Percentiles rank a stretch among this genome's conserved stretches.
Evolutionary conservation across 2,329 filamentous ascomycete species (phyloP).

Genomic region (Neonectria sp.): DNA sequence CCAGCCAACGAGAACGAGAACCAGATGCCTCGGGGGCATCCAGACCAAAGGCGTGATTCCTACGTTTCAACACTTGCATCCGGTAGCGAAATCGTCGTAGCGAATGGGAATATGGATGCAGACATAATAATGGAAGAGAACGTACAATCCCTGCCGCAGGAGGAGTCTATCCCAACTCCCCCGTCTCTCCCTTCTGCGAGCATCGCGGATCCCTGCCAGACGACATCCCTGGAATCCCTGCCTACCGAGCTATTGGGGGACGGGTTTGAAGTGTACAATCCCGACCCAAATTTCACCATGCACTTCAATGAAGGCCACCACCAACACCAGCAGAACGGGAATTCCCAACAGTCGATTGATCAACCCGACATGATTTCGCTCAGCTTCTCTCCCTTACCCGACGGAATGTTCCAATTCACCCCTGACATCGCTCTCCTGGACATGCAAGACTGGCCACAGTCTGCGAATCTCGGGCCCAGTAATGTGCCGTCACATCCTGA

Average conservation of each 20-base stretch:
- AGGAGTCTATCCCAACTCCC: not conserved
- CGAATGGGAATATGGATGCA: not conserved
- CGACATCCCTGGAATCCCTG: not conserved
- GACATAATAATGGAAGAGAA: not conserved
- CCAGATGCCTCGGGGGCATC: not conserved
- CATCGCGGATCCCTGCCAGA: not conserved
- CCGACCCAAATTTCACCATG: not conserved
- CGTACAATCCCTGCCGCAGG: not conserved
- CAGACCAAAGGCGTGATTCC: not conserved
- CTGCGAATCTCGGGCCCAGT: not conserved
- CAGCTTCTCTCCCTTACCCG: not conserved
- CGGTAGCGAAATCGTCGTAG: not conserved
- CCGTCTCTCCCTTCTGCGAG: not conserved
- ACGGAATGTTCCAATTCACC: not conserved
- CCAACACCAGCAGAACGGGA: not conserved
- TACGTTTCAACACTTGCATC: not conserved
- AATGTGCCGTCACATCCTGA: not conserved
- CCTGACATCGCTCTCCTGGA: not conserved
- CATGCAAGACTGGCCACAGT: not conserved
- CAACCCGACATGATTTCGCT: not conserved
- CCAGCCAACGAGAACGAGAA: not conserved
- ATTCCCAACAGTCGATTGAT: not conserved
- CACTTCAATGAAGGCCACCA: not conserved
- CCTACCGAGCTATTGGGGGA: not conserved
- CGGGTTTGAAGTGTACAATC: not conserved